Conservation (phyloP, 257 asterid genomes). For the Scutellaria barbata region DNA sequence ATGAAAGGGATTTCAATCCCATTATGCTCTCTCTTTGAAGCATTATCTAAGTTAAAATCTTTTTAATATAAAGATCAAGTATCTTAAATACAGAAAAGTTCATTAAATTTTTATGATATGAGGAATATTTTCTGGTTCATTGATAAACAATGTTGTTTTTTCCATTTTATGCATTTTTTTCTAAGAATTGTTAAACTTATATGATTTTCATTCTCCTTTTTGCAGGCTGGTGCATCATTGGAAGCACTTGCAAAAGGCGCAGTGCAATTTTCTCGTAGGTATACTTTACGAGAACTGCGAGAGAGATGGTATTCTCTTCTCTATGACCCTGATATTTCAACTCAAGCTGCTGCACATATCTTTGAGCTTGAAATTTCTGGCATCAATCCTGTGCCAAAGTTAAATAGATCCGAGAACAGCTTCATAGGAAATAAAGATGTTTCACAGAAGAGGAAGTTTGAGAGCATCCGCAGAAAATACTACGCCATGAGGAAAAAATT, state of each 20-base stretch:
- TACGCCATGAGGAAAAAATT: constrained; percentile 75
- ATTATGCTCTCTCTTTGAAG: background rate
- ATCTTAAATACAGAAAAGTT: background rate
- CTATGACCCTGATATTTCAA: constrained; percentile 77
- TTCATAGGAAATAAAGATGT: constrained; percentile 53
- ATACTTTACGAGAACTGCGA: constrained; percentile 66
- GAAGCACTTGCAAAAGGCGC: constrained; percentile 98
- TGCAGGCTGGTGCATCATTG: constrained; percentile 84
- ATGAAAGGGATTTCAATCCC: background rate
- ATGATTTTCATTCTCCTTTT: constrained; percentile 30
- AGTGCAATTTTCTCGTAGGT: constrained; percentile 81
- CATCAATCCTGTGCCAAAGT: constrained; percentile 54
- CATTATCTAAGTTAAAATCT: constrained; percentile 4
- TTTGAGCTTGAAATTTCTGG: constrained; percentile 87
- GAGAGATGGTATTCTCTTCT: constrained; percentile 90
- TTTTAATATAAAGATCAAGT: background rate
- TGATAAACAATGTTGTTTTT: background rate
- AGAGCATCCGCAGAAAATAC: constrained; percentile 72
- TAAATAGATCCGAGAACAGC: constrained; percentile 54
- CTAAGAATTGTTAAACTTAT: constrained; percentile 8
- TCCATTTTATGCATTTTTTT: constrained; percentile 17
- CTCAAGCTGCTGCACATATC: constrained; percentile 66
- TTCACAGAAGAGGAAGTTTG: constrained; percentile 65
- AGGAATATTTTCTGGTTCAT: constrained; percentile 16
- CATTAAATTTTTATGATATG: background rate